A percentile compares a stretch with the other conserved stretches of the same genome.
Evolutionary conservation across 1,284 basidiomycete species (phyloP).

Genomic region (Inonotus obliquus): DNA sequence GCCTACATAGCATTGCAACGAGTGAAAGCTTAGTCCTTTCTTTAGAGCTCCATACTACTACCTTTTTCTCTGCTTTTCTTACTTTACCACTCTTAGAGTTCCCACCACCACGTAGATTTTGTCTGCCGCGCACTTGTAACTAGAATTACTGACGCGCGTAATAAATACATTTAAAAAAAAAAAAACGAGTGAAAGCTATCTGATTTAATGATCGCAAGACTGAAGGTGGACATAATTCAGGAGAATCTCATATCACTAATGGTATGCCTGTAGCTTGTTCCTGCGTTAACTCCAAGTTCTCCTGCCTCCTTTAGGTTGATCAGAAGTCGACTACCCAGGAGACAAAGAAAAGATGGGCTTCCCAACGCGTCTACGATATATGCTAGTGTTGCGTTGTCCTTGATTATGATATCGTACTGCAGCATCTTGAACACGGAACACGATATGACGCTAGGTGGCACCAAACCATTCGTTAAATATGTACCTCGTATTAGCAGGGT

Average conservation of each 20-base stretch:
- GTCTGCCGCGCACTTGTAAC: no score
- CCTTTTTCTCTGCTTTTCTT: no score
- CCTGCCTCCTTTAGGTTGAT: constrained; percentile 9
- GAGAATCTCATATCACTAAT: background rate
- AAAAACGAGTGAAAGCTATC: no score
- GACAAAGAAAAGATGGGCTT: constrained; percentile 1
- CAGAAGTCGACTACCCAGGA: constrained; percentile 5
- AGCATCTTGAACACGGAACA: background rate
- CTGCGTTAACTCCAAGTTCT: constrained; percentile 4
- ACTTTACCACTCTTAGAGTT: no score
- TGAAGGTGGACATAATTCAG: no score
- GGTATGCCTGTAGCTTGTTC: background rate
- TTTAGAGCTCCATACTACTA: no score
- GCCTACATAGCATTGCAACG: no score
- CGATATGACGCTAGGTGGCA: background rate
- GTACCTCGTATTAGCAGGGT: background rate
- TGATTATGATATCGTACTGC: background rate
- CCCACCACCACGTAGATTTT: no score
- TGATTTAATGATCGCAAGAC: no score
- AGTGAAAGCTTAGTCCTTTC: no score
- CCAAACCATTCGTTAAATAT: background rate
- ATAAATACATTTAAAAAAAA: no score
- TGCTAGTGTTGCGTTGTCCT: background rate
- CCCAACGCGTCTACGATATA: background rate
- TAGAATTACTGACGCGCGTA: no score